phyloP scores from a whole-genome alignment of 345 rosid species.

The Triadica sebifera region DNA sequence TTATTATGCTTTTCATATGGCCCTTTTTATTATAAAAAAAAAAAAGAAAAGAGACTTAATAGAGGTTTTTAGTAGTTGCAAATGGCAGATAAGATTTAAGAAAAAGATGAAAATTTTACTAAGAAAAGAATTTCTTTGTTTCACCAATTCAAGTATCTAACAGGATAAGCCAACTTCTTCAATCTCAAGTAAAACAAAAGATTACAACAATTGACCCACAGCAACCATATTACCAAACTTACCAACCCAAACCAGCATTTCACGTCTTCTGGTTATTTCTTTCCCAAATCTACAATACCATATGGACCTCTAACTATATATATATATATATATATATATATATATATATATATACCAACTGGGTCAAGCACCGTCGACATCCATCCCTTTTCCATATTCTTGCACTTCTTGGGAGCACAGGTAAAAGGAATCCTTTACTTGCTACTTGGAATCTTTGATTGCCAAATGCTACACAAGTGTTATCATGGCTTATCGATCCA shows the following conservation, averaged over 20 bases:
- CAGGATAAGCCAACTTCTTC: conserved; percentile 32
- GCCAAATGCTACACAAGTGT: conserved; percentile 19
- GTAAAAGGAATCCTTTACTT: conserved; percentile 15
- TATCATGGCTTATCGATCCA: conserved; percentile 53
- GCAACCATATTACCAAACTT: conserved; percentile 34
- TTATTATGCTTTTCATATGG: not conserved
- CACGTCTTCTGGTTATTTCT: conserved; percentile 33
- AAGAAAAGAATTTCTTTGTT: conserved; percentile 23
- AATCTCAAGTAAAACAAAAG: conserved; percentile 36
- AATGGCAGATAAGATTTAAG: conserved; percentile 8
- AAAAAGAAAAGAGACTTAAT: too few species aligned
- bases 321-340: too few species aligned
- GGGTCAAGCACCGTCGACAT: conserved; percentile 30
- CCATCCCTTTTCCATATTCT: conserved; percentile 15
- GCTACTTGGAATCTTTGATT: conserved; percentile 33
- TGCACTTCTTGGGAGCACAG: conserved; percentile 8
- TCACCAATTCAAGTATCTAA: conserved; percentile 25
- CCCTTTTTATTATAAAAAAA: not conserved
- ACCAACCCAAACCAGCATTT: conserved; percentile 39
- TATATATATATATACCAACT: too few species aligned
- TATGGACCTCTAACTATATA: conserved; percentile 26
- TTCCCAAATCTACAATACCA: conserved; percentile 41
- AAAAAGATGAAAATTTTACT: conserved; percentile 10
- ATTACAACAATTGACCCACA: conserved; percentile 34
- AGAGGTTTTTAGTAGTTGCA: not conserved